Evolutionary conservation across 225 moss, liverwort and hornwort genomes (phyloP), one percentile per base, ranked within the genome.

Genomic region (Physcomitrellopsis africana): DNA sequence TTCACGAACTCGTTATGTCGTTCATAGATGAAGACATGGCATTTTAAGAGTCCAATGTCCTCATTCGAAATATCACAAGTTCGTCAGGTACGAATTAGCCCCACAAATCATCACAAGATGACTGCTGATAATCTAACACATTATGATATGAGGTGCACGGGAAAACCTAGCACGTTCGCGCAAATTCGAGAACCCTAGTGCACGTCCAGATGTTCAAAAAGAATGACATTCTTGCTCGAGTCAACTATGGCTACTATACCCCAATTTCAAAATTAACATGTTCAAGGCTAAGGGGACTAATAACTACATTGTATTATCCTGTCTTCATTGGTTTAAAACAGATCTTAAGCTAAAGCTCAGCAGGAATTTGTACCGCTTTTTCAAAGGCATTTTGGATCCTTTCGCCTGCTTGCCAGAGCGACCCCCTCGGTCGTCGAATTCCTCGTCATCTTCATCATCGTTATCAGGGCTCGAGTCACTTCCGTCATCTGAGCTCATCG

Each of bases 371-470:
- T 52, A 89, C 89, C 99, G 89, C 72, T 95, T 99, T 74, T 95
- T 99, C 41, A 95, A 83, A 24, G 95, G 99, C 99, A 93, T 99
- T 62, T 93, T 95, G 7, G 92, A 95, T 10, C 92, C 92, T 29
- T 85, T 90, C 44, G 84, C 86, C 56, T 80, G 87, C 81, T 90
- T 92, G 13, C 89, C 82, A 2, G 78, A 79, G 9, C 90, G 89
- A 8, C 90, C 85, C 15, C 87, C 89, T 75, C 92, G 77, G 49
- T 85, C 87, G 55, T 90, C 92, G 43, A 85, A 90, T 52, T 92
- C 92, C 14, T 93, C 86, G 20, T 84, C 84, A 47, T 84, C 84
- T 42, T 89, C 89, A 29, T 88, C 90, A 43, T 91, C 99, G 17
- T 99, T 92, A 14, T 95, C 95, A 15, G 93, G 92, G 53, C 91